Evolutionary conservation across 192 early-diverging fungal species (phyloP), one percentile per base, ranked within the genome.

Genomic region (Chytriomyces sp.): DNA sequence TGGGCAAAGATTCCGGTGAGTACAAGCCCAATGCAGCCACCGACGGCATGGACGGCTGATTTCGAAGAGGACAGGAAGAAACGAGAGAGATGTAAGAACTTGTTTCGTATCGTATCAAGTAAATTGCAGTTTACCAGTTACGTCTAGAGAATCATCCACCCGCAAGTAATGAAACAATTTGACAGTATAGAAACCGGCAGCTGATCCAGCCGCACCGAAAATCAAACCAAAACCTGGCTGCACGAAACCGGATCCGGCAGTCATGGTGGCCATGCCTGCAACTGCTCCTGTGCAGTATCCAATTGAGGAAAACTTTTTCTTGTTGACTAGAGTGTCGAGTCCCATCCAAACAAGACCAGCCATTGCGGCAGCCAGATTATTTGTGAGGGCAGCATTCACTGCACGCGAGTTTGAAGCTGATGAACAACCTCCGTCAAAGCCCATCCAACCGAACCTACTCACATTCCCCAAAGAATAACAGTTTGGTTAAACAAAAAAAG

Each of bases 251-350:
- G 93, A 91, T 46, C 86, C 95, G 0, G 97, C 96, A 7, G 97
- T 98, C 69, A 98, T 96, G 35, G 93, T 91, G 7, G 97, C 97
- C 45, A 99, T 80, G 13, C 94, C 97, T 44, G 95, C 88, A 35
- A 99, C 91, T 10, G 93, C 95, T 62, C 97, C 97, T 18, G 95
- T 96, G 85, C 97, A 98, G 82, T 94, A 97, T n/a, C 93, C 94
- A 62, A 99, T 86, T 48, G 91, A 93, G 8, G 96, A 97, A 26
- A 96, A 87, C 83, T 95, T 95, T 61, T 83, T 86, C 26, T 91
- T 93, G 67, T 91, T 85, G 79, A 74, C 48, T 23, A 87, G 75
- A 88, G 81, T 94, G 80, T 96, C 94, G 24, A 92, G 79, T 11
- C 91, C 61, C 66, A 93, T 88, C 97, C 97, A 98, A 24, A 93